Evolutionary conservation across 2,329 filamentous ascomycete genomes (phyloP), one percentile per base, ranked within the genome.

Genomic region (Daldinia sp.): DNA sequence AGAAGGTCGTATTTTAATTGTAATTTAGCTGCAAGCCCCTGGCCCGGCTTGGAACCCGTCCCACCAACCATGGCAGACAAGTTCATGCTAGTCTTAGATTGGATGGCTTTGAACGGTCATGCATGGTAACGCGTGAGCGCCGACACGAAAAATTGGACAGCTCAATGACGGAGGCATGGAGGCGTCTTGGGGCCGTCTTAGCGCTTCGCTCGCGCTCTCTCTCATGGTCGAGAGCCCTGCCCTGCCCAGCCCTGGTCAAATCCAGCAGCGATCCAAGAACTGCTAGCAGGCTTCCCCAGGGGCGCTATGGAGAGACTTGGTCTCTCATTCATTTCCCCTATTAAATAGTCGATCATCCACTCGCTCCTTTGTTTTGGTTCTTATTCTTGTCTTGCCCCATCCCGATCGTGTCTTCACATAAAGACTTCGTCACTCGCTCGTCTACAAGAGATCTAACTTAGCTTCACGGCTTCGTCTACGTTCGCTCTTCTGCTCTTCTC

Each of bases 141-240:
- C 61, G 67, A 72, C 64, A 72, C 69, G 69, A 69, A 72, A 71
- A 70, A 64, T 63, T 68, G 59, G 61, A 70, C 68, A 70, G 62
- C 68, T 64, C 44, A 37, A 61, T 61, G 68, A 66, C 65, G 65
- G 65, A 68, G 68, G 56, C 48, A 68, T 68, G 59, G 68, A 70
- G 60, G 28, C 18, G 61, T 60, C 68, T 66, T 68, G 61, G 68
- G 60, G 61, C 64, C 65, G 7, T 37, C 30, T 9, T 35, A 65
- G 65, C 61, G 58, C 68, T 60, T 58, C 4, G 35, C 54, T 65
- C 15, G 28, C 12, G 28, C 12, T 35, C 26, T n/a, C 33, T 12
- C 51, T 39, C 51, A 53, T 65, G 62, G 58, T 30, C 46, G 26
- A 51, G 28, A 13, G 46, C 46, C 44, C 44, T 46, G 12, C 23